Evolutionary conservation across 768 basidiomycete genomes (phyloP).

Genomic region (Tricholoma furcatifolium): DNA sequence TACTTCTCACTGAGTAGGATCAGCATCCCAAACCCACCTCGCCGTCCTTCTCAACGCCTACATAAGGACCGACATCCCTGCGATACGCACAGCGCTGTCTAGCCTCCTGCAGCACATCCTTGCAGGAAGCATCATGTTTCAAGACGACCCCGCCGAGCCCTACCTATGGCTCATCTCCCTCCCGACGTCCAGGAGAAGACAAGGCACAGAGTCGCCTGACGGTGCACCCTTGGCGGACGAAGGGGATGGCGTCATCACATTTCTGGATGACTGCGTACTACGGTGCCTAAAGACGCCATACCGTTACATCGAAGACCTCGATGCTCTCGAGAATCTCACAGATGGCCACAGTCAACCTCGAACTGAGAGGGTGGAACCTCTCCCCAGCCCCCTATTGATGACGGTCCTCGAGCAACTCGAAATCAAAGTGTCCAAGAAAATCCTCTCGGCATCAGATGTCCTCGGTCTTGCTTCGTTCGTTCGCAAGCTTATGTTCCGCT

Average conservation of each 20-base stretch:
- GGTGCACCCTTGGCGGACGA: constrained; percentile 54
- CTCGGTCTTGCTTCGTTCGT: constrained; percentile 63
- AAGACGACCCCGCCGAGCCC: constrained; percentile 71
- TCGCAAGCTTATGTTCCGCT: constrained; percentile 57
- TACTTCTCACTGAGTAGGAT: constrained; percentile 15
- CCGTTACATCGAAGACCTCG: constrained; percentile 77
- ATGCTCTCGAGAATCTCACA: constrained; percentile 28
- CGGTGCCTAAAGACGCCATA: constrained; percentile 82
- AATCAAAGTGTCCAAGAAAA: constrained; percentile 59
- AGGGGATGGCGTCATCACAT: constrained; percentile 52
- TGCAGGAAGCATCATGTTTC: constrained; percentile 73
- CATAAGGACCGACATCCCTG: constrained; percentile 43
- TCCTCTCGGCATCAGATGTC: constrained; percentile 57
- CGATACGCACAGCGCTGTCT: constrained; percentile 47
- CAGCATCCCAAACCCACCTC: constrained; percentile 62
- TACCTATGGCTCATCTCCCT: constrained; percentile 71
- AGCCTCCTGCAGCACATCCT: constrained; percentile 66
- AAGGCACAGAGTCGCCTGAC: constrained; percentile 46
- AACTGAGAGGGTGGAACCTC: constrained; percentile 25
- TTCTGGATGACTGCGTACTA: constrained; percentile 86
- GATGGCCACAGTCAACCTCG: neutral
- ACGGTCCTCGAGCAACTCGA: constrained; percentile 76
- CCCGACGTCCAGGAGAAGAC: constrained; percentile 41
- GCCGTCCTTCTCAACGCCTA: constrained; percentile 71
- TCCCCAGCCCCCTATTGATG: constrained; percentile 76